Percentiles rank a stretch among this genome's conserved stretches.
Conservation (phyloP, 2,329 filamentous ascomycete species). For the Cadophora gregata region DNA sequence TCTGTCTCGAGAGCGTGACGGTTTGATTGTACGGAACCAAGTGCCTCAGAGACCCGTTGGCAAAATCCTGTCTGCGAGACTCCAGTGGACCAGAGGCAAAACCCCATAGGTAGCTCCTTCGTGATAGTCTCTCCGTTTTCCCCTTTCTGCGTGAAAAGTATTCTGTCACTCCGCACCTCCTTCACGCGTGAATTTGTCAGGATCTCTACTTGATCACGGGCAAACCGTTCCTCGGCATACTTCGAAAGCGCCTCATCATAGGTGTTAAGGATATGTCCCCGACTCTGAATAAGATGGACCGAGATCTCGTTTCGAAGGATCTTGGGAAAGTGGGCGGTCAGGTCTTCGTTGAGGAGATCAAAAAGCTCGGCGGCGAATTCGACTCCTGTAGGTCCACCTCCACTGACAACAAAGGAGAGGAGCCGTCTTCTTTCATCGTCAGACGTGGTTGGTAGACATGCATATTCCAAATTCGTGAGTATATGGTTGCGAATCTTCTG, state of each 20-base stretch:
- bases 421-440: conserved; percentile 88
- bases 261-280: conserved; percentile 94
- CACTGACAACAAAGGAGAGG: conserved; percentile 94
- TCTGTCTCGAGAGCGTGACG: conserved; percentile 93
- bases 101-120: conserved; percentile 94
- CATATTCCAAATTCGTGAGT: conserved; percentile 85
- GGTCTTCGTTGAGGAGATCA: conserved; percentile 94
- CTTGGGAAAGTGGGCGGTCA: conserved; percentile 81
- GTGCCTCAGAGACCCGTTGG: conserved; percentile 76
- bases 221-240: conserved; percentile 90
- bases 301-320: conserved; percentile 97
- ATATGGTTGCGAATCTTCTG: conserved; percentile 87
- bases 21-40: conserved; percentile 81
- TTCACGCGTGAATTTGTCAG: conserved; percentile 93
- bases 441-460: conserved; percentile 88
- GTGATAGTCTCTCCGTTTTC: conserved; percentile 76
- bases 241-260: conserved; percentile 94
- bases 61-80: conserved; percentile 86
- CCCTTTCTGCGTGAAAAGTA: conserved; percentile 84
- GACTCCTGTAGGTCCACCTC: conserved; percentile 93
- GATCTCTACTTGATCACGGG: conserved; percentile 88
- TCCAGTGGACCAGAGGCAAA: conserved; percentile 97
- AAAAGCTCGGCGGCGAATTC: conserved; percentile 97
- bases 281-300: conserved; percentile 94
- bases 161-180: conserved; percentile 82